Conservation (phyloP, 2,329 filamentous ascomycete species). For the Fusarium graminum region DNA sequence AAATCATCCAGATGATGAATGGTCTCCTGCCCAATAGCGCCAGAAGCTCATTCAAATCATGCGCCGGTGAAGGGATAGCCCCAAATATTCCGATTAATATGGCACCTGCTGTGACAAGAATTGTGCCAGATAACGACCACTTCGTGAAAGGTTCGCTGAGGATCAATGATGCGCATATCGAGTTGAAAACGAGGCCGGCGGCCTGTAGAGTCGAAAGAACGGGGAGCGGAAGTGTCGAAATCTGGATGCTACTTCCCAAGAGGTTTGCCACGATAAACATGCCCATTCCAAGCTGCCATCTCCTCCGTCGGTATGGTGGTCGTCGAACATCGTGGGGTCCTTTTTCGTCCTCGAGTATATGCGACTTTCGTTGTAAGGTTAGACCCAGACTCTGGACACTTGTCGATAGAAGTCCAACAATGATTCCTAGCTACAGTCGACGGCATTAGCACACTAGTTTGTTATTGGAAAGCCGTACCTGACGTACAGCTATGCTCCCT, state of each 20-base stretch:
- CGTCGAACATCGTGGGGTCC: conserved; percentile 80
- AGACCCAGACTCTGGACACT: conserved; percentile 95
- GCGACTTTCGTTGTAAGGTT: conserved; percentile 96
- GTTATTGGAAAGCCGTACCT: conserved; percentile 1
- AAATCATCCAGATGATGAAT: conserved; percentile 90
- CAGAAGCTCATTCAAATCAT: conserved; percentile 86
- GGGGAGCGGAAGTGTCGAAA: conserved; percentile 93
- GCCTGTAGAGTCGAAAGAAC: conserved; percentile 96
- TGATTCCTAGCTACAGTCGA: conserved; percentile 79
- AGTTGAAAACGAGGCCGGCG: conserved; percentile 97
- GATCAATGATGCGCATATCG: conserved; percentile 93
- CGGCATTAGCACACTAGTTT: conserved; percentile 39
- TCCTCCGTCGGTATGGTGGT: conserved; percentile 87
- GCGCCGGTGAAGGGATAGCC: conserved; percentile 91
- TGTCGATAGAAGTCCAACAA: conserved; percentile 93
- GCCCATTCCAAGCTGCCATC: conserved; percentile 97
- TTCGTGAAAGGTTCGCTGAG: conserved; percentile 93
- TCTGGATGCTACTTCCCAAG: conserved; percentile 95
- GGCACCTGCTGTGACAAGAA: conserved; percentile 90
- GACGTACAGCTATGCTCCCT: conserved; percentile 80
- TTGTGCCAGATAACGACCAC: conserved; percentile 90
- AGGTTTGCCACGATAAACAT: conserved; percentile 98
- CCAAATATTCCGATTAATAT: conserved; percentile 93
- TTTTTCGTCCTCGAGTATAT: conserved; percentile 97
- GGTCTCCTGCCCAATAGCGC: conserved; percentile 77